These are phyloP conservation scores for Metarhizium sp. DNA, from an alignment of 2,329 filamentous ascomycete genomes.

Conservation along the genomic window DNA sequence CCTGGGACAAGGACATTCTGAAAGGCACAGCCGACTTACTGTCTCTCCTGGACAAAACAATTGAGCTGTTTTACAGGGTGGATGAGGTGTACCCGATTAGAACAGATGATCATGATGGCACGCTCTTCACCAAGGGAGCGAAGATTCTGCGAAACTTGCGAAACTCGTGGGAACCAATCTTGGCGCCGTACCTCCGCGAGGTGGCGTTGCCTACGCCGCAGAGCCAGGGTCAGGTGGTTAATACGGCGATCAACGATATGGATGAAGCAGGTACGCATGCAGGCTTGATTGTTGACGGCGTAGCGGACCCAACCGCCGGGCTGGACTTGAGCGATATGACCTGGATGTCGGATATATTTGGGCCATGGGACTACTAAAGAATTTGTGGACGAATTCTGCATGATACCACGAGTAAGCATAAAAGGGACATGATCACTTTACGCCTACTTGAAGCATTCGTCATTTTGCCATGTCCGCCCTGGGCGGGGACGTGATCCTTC, in stretches of 20 bases:
- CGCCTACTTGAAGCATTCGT: no score
- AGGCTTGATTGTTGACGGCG: slow-evolving; percentile 9
- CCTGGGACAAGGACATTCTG: slow-evolving; percentile 30
- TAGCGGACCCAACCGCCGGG: slow-evolving; percentile 11
- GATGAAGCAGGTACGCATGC: not conserved
- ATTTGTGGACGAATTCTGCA: not conserved
- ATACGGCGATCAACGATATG: not conserved
- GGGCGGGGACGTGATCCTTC: no score
- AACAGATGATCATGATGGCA: slow-evolving; percentile 18
- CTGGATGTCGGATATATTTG: slow-evolving; percentile 30
- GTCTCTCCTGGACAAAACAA: slow-evolving; percentile 22
- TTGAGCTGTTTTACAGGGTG: slow-evolving; percentile 21
- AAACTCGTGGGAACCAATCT: slow-evolving; percentile 24
- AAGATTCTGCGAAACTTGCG: slow-evolving; percentile 26
- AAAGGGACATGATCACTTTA: no score
- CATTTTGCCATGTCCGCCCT: no score
- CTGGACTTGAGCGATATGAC: slow-evolving; percentile 25
- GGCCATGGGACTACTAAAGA: slow-evolving; percentile 25
- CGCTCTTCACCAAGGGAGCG: slow-evolving; percentile 22
- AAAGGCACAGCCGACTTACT: slow-evolving; percentile 26
- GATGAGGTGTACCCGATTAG: slow-evolving; percentile 18
- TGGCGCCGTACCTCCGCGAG: slow-evolving; percentile 17
- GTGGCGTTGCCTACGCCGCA: not conserved
- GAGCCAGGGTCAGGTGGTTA: not conserved
- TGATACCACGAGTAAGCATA: not conserved